phyloP scores from a whole-genome alignment of 2,329 filamentous ascomycete species.

The Zymoseptoria crescenta region DNA sequence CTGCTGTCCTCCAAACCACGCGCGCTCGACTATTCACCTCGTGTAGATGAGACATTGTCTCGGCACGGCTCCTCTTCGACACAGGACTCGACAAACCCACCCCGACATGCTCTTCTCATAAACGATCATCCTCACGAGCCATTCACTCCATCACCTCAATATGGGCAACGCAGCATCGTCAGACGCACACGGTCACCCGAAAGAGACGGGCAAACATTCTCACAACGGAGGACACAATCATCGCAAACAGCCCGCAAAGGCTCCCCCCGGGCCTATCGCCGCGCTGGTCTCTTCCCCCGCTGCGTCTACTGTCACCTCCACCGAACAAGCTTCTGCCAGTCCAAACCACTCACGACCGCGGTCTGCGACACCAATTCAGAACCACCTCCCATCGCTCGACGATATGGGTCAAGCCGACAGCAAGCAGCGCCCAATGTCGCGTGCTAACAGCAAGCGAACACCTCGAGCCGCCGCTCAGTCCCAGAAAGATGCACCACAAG shows the following conservation, averaged over 20 bases:
- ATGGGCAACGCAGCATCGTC: not conserved
- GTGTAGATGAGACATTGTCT: not conserved
- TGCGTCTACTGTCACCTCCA: slow-evolving; percentile 14
- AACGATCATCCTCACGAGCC: not conserved
- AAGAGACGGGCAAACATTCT: not conserved
- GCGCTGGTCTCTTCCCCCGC: slow-evolving; percentile 5
- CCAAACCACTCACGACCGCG: slow-evolving; percentile 21
- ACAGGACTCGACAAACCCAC: not conserved
- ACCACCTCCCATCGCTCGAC: slow-evolving; percentile 1
- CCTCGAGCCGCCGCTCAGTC: not conserved
- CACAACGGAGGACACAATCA: not conserved
- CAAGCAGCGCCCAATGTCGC: slow-evolving; percentile 16
- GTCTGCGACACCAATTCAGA: slow-evolving; percentile 20
- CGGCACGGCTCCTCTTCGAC: not conserved
- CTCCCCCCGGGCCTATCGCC: not conserved
- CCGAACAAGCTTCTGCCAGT: slow-evolving; percentile 13
- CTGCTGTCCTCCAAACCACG: not conserved
- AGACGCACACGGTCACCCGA: not conserved
- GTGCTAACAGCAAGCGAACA: slow-evolving; percentile 18
- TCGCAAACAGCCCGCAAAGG: not conserved
- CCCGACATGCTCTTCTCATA: not conserved
- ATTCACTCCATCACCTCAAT: not conserved
- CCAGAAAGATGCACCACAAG: not conserved
- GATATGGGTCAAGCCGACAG: slow-evolving; percentile 22
- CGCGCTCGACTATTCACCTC: not conserved